Evolutionary conservation across 352 stramenopile species (phyloP), one percentile per base, ranked within the genome.

Genomic region (Phytopythium helicoides): DNA sequence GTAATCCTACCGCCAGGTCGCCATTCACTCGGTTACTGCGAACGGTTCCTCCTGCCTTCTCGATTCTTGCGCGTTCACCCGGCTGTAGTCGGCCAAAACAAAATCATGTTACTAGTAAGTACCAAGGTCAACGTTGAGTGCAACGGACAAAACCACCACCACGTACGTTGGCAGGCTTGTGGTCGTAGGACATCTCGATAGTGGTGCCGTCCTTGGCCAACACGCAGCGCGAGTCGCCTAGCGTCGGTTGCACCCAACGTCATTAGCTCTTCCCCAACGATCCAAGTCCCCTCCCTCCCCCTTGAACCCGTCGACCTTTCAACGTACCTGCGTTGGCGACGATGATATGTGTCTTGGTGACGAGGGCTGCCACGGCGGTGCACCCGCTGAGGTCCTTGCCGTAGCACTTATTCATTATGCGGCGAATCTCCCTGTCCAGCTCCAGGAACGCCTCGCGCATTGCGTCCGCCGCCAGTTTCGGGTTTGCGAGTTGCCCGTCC

Each of bases 151-250:
- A 25, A 35, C 19, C 48, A 54, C 8, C 60, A 54, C 3, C 21
- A 55, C 68, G 25, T 62, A 89, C 81, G 54, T 97, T 95, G 55
- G 87, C 86, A 19, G 90, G 90, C 59, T 97, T 97, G 75, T 97
- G 92, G 64, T 98, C 92, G 41, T 78, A 88, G 18, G 85, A 95
- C 72, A 96, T 90, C 25, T 83, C 74, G 18, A 93, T 67, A n/a
- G 44, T 51, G 1, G 48, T 49, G 14, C 63, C 62, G 18, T 68
- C 49, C 51, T 86, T 91, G 38, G 56, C 72, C 41, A 92, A 68
- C 35, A 93, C 74, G 41, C 80, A 86, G 54, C 85, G 69, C n/a
- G 85, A 94, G 64, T 93, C 85, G 21, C 82, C 73, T 81, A n/a
- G 46, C 23, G 54, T 15, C 21, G 31, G 9, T 42, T 34, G 9